Conservation (phyloP, 345 rosid species). For the Pelargonium nanum region DNA sequence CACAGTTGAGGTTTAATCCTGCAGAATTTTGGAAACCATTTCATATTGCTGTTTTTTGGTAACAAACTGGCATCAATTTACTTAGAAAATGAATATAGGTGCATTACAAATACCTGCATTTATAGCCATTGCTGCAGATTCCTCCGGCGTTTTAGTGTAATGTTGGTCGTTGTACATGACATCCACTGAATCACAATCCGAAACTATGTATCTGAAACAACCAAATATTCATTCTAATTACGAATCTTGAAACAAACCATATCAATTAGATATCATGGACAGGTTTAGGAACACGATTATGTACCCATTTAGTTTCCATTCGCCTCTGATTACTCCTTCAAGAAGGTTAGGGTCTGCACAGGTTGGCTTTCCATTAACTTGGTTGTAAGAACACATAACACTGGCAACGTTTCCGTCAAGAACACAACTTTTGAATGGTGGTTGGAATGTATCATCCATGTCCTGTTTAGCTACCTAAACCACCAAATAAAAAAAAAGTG, state of each 20-base stretch:
- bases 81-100: no score
- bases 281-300: neutral
- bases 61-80: neutral
- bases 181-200: conserved; percentile 83
- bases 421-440: conserved; percentile 95
- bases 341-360: conserved; percentile 87
- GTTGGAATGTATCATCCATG: conserved; percentile 90
- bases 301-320: conserved; percentile 90
- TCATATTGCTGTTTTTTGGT: no score
- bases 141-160: conserved; percentile 44
- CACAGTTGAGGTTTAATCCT: conserved; percentile 86
- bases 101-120: conserved; percentile 30
- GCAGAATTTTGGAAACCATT: neutral
- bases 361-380: conserved; percentile 82
- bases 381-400: conserved; percentile 94
- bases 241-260: neutral
- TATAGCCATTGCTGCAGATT: conserved; percentile 76
- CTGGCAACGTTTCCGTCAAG: conserved; percentile 92
- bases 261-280: neutral
- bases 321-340: conserved; percentile 57
- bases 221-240: neutral
- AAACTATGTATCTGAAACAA: conserved; percentile 63
- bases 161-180: conserved; percentile 14
- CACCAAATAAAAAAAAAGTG: conserved; percentile 7
- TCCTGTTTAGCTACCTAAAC: conserved; percentile 82